Conservation (phyloP, 1,284 basidiomycete genomes). For the Bjerkandera adusta region DNA sequence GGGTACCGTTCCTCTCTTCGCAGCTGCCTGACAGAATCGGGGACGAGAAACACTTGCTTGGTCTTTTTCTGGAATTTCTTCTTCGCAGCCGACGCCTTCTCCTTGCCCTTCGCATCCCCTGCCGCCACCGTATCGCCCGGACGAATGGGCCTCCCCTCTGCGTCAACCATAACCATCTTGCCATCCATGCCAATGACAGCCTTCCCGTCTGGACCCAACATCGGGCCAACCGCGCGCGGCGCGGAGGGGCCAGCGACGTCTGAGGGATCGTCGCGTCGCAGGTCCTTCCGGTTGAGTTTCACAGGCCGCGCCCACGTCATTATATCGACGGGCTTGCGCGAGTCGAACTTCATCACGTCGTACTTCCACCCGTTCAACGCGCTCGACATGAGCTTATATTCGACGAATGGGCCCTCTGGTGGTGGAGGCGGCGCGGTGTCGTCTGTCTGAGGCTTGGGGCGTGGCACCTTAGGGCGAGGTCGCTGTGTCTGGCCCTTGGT, state of each 20-base stretch:
- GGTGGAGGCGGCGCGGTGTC: slow-evolving; percentile 41
- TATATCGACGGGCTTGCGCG: slow-evolving; percentile 65
- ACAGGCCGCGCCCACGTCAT: slow-evolving; percentile 66
- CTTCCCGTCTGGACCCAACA: slow-evolving; percentile 76
- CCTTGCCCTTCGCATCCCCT: slow-evolving; percentile 20
- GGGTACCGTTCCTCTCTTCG: slow-evolving; percentile 83
- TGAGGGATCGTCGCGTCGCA: slow-evolving; percentile 50
- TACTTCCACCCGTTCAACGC: slow-evolving; percentile 81
- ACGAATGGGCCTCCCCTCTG: slow-evolving; percentile 69
- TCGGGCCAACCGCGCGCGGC: slow-evolving; percentile 57
- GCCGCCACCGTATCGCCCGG: slow-evolving; percentile 24
- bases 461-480: slow-evolving; percentile 29
- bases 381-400: slow-evolving; percentile 74
- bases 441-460: slow-evolving; percentile 26
- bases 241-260: slow-evolving; percentile 28
- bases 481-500: slow-evolving; percentile 19
- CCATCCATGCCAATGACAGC: slow-evolving; percentile 75
- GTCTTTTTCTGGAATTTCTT: slow-evolving; percentile 86
- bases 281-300: slow-evolving; percentile 83
- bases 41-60: slow-evolving; percentile 71
- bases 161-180: slow-evolving; percentile 76
- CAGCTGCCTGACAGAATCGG: slow-evolving; percentile 42
- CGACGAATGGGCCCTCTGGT: slow-evolving; percentile 62
- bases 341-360: slow-evolving; percentile 82
- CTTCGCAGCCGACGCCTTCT: slow-evolving; percentile 43